Evolutionary conservation across 1,284 basidiomycete species (phyloP), one percentile per base, ranked within the genome.

Genomic region (Tilletia horrida): DNA sequence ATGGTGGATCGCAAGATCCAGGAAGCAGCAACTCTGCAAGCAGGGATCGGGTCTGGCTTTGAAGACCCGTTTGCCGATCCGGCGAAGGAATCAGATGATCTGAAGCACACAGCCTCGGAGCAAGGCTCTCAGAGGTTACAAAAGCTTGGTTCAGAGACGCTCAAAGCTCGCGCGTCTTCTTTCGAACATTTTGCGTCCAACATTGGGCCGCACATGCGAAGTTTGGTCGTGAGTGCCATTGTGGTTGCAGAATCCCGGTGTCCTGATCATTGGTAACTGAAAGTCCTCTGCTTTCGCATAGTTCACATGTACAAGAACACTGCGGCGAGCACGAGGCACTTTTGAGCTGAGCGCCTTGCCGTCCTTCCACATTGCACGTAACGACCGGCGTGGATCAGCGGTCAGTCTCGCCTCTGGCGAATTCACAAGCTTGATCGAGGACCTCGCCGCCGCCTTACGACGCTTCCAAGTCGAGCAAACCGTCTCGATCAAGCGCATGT

Each of bases 161-260:
- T 52, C 27, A 21, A 52, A 21, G 50, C 50, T 3, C 50, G 23
- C 23, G 50, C 50, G 6, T 40, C 66, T 18, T 72, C 73, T 1
- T 79, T 78, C 47, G 70, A 75, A 23, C 70, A 71, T 35, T 79
- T 75, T 45, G 70, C 78, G 40, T 67, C 72, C 18, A 73, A 69
- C 47, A 67, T 79, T 29, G 77, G 76, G 4, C 77, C 77, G n/a
- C 77, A 79, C 63, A 78, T 79, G 76, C 70, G 76, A 44, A 79
- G 76, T 66, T 68, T 68, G 35, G 67, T 71, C 14, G 71, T 63
- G 57, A 64, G 66, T 65, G 2, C 16, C 14, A 13, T 40, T 40
- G 4, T 11, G 35, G 35, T 11, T 40, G 4, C 11, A 11, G 35
- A 4, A 40, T 6, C 35, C 11, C 6, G 16, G 52, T 3, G 1